Evolutionary conservation across 768 basidiomycete genomes (phyloP).

Genomic region (Mycena maculata): DNA sequence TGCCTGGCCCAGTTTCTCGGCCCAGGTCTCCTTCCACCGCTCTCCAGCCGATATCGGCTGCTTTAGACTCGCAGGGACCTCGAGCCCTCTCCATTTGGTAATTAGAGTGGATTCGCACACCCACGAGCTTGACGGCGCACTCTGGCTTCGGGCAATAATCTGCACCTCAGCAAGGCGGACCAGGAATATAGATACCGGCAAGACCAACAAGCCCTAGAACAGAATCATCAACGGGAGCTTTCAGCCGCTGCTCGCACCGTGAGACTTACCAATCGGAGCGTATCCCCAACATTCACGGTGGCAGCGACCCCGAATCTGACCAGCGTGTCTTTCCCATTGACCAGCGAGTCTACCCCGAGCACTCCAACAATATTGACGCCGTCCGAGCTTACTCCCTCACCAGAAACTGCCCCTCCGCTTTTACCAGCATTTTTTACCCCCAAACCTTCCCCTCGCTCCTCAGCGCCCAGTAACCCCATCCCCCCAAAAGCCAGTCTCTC

Average conservation of each 20-base stretch:
- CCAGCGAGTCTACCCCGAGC: too few species aligned
- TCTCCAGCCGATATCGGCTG: too few species aligned
- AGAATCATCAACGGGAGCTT: not conserved
- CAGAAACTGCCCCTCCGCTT: not conserved
- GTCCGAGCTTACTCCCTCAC: not conserved
- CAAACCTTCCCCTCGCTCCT: not conserved
- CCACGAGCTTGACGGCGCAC: too few species aligned
- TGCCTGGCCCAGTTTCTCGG: too few species aligned
- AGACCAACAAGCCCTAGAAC: not conserved
- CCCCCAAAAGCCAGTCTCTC: not conserved
- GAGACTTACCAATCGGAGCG: not conserved
- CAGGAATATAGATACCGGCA: too few species aligned
- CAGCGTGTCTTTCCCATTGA: not conserved
- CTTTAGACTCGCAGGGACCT: too few species aligned
- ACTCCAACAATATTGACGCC: not conserved
- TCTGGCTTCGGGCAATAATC: too few species aligned
- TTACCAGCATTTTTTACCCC: not conserved
- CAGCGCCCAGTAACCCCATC: not conserved
- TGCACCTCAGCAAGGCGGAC: too few species aligned
- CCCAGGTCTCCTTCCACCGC: too few species aligned
- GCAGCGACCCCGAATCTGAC: not conserved
- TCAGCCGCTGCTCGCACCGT: not conserved
- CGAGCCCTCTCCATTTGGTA: too few species aligned
- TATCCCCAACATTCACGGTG: not conserved
- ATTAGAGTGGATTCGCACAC: too few species aligned